A percentile compares a stretch with the other conserved stretches of the same genome.
phyloP scores from a whole-genome alignment of 2,329 filamentous ascomycete genomes.

The Chalaropsis thielavioides region DNA sequence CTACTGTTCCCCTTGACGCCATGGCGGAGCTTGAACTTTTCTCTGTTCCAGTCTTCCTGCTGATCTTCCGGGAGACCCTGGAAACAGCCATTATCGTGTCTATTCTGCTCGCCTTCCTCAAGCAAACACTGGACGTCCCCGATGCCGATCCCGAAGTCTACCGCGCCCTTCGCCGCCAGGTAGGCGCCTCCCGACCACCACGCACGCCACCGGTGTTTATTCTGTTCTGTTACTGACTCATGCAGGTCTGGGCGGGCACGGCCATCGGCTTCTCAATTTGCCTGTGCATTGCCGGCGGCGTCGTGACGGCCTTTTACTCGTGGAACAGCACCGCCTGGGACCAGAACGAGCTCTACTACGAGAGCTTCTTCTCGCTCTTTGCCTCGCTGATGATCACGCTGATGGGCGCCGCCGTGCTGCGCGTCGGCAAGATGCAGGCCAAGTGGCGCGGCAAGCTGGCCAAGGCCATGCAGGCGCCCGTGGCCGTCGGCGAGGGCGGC shows the following conservation, averaged over 20 bases:
- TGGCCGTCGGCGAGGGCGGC: constrained; percentile 34
- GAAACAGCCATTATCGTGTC: constrained; percentile 78
- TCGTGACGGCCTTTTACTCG: constrained; percentile 58
- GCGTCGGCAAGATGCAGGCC: constrained; percentile 67
- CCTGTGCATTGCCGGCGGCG: constrained; percentile 47
- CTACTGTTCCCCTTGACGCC: not conserved
- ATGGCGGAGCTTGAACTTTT: constrained; percentile 55
- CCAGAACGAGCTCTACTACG: constrained; percentile 60
- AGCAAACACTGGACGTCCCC: constrained; percentile 49
- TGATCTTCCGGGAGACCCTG: constrained; percentile 73
- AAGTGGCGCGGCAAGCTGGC: constrained; percentile 80
- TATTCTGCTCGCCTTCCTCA: constrained; percentile 69
- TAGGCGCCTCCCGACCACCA: not conserved
- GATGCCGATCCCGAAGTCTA: constrained; percentile 15
- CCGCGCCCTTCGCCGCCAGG: constrained; percentile 14
- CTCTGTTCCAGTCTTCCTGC: constrained; percentile 72
- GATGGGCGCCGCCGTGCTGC: constrained; percentile 66
- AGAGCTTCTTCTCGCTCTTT: constrained; percentile 62
- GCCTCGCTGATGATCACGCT: constrained; percentile 68
- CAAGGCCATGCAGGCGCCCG: constrained; percentile 44
- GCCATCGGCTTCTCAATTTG: constrained; percentile 48
- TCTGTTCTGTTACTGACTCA: not conserved
- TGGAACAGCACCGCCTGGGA: constrained; percentile 43
- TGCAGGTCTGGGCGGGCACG: constrained; percentile 52
- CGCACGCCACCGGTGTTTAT: not conserved